These are phyloP conservation scores for Begonia loranthoides DNA, from an alignment of 306 rosid genomes.

Conservation along the genomic window DNA sequence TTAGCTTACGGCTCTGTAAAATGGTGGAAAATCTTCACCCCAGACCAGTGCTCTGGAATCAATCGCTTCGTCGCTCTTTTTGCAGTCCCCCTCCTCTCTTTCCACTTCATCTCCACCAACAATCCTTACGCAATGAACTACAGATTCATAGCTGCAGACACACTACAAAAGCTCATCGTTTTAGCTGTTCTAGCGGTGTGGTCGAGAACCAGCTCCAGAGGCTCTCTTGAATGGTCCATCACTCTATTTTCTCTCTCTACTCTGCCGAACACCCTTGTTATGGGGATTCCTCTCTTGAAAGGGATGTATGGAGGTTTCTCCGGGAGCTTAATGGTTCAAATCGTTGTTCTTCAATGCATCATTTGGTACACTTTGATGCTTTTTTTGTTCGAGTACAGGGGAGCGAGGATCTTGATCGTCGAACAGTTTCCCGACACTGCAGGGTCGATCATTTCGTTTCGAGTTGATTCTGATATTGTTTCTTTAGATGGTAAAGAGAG, in stretches of 20 bases:
- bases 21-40: conserved; percentile 50
- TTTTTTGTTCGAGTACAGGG: conserved; percentile 71
- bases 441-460: conserved; percentile 51
- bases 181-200: conserved; percentile 20
- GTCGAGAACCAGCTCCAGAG: conserved; percentile 24
- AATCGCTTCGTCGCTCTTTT: conserved; percentile 45
- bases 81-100: conserved; percentile 43
- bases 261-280: conserved; percentile 39
- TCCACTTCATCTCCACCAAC: conserved; percentile 40
- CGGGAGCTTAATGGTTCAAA: conserved; percentile 10
- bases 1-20: conserved; percentile 1
- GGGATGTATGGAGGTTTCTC: conserved; percentile 46
- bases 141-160: conserved; percentile 34
- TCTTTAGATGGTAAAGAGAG: conserved; percentile 76
- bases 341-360: conserved; percentile 52
- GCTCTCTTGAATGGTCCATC: conserved; percentile 40
- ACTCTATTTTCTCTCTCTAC: conserved; percentile 39
- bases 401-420: conserved; percentile 52
- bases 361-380: conserved; percentile 76
- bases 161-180: conserved; percentile 34
- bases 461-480: conserved; percentile 66
- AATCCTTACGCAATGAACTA: conserved; percentile 42
- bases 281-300: conserved; percentile 43
- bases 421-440: conserved; percentile 87
- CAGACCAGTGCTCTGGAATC: conserved; percentile 45